Base-by-base conservation (phyloP, 768 basidiomycete genomes). In the Tricholoma furcatifolium region DNA sequence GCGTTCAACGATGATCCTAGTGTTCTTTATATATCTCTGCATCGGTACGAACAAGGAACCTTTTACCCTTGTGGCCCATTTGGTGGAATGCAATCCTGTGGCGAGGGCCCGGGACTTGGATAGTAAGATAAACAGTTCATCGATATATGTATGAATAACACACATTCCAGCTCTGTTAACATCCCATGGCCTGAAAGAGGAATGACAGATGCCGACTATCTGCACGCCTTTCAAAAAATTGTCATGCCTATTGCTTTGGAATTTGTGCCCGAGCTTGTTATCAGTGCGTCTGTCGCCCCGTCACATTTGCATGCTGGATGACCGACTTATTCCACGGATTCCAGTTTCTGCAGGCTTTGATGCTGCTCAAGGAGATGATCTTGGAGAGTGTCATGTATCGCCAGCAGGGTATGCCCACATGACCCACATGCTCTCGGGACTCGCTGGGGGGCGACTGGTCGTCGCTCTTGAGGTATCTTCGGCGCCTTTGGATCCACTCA, bases 241-340 rank as follows among this genome's bases (percentile, higher is more conserved):
- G 80, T 98, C 30, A 93, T 99, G 91, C 97, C 97, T 2, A 96
- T 99, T 54, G 95, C 93, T 0, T 81, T 93, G 69, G 97, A 99
- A 69, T 99, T 98, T 66, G 84, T 88, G 0, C 97, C 97, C 2
- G 95, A 99, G 57, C 77, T 98, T 4, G 93, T 99, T 6, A 94
- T 98, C 57, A 92, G 97, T 98, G 60, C 51, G 91, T 75, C 4
- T 15, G 11, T 30, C 18, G 10, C 18, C 10, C 6, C 34, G 1
- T 39, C 43, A 2, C 41, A 34, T 23, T 20, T 6, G 9, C n/a
- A 3, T n/a, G 17, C 10, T 15, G n/a, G n/a, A 41, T 14, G 31
- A 36, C 44, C 55, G 17, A 56, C 17, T 31, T 17, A 11, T 36
- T 27, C 8, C 38, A 50, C 27, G 43, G 2, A 63, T 12, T 23